Percentiles rank a stretch among this genome's conserved stretches.
Evolutionary conservation across 371 early-diverging fungal species (phyloP).

Genomic region (Syncephalis plumigaleata): DNA sequence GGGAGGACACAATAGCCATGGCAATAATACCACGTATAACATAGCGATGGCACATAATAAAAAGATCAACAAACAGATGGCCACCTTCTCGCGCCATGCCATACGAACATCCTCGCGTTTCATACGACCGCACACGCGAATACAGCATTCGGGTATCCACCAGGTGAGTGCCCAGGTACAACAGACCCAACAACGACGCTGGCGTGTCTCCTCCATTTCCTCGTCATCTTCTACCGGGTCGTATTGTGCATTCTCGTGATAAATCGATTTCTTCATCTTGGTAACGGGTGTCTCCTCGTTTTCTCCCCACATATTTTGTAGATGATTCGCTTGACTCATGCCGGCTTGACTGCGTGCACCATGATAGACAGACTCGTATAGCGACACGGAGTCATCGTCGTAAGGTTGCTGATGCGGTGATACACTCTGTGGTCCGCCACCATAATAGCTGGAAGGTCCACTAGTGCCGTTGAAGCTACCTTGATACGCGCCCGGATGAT

Average conservation of each 20-base stretch:
- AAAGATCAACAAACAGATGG: conserved; percentile 45
- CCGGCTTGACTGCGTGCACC: not conserved
- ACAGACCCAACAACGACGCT: conserved; percentile 58
- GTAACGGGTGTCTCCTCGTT: conserved; percentile 6
- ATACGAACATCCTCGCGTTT: conserved; percentile 65
- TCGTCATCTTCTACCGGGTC: conserved; percentile 22
- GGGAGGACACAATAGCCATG: conserved; percentile 25
- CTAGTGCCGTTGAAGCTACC: too few relatives aligned
- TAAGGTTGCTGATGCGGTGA: not conserved
- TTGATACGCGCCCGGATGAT: too few relatives aligned
- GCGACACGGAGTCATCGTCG: not conserved
- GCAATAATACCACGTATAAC: conserved; percentile 31
- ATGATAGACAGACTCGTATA: not conserved
- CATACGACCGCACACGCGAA: conserved; percentile 56
- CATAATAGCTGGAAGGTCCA: too few relatives aligned
- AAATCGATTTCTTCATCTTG: conserved; percentile 17
- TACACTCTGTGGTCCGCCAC: not conserved
- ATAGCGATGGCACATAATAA: conserved; percentile 34
- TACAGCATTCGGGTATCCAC: conserved; percentile 61
- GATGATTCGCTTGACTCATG: not conserved
- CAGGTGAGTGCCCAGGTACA: conserved; percentile 72
- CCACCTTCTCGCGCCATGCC: conserved; percentile 57
- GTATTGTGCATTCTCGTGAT: conserved; percentile 14
- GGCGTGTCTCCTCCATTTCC: conserved; percentile 26
- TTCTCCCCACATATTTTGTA: not conserved